Evolutionary conservation across 352 stramenopile genomes (phyloP), one percentile per base, ranked within the genome.

Genomic region (Discostella stelligera): DNA sequence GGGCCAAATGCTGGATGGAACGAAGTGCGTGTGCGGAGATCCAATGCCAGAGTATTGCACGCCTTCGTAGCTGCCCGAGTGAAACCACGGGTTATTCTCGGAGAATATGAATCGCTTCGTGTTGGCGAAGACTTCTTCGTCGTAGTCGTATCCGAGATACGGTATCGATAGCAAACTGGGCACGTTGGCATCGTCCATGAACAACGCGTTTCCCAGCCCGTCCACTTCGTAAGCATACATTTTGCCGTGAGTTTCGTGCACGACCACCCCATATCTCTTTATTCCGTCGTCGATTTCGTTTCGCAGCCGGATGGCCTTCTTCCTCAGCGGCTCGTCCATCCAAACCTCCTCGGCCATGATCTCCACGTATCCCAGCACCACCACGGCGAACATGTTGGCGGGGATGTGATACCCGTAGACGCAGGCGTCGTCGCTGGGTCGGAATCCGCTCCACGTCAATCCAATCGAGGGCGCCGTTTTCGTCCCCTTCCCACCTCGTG

Each of bases 121-220:
- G 58, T 87, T 88, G 6, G 62, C 44, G 55, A 86, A 86, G 52
- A 82, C 64, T 61, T 77, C 16, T 49, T 65, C 44, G 48, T 87
- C 54, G 72, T 91, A 89, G 5, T 74, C 37, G 30, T 86, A 93
- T 53, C 86, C 84, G 6, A 92, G 30, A 39, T 87, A 88, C 9
- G 88, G 88, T 25, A 93, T 80, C 9, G 80, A 87, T 16, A 85
- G 58, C 54, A 85, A 61, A 69, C 77, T 88, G 20, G 85, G 85
- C 50, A 93, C 67, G 72, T 94, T 94, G 3, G 89, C 88, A 83
- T 94, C 89, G 69, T 94, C 89, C 86, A 92, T 91, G 20, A 89
- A 86, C 13, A 87, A 71, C 11, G 61, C 61, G 50, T 83, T 87
- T 11, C 88, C 88, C 37, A 87, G 84, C 5, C 88, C 89, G 82